Percentiles rank a stretch among this genome's conserved stretches.
Conservation (phyloP, 179 eudicot species). For the Spinacia oleracea region DNA sequence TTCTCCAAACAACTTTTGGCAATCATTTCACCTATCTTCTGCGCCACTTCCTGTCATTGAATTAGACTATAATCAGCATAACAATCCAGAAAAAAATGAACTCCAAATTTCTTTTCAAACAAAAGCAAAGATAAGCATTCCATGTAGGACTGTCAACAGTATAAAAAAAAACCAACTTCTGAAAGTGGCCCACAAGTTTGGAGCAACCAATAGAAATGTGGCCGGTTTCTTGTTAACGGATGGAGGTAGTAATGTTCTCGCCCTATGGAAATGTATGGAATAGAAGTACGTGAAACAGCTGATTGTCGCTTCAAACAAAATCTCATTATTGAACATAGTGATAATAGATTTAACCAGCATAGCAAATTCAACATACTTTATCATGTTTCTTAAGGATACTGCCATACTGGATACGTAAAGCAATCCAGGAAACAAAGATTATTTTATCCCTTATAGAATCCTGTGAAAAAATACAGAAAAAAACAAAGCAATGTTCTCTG, state of each 20-base stretch:
- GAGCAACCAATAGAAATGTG: too few species aligned
- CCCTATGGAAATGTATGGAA: not conserved
- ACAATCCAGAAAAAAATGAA: not conserved
- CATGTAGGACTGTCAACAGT: not conserved
- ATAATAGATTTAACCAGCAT: not conserved
- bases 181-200: too few species aligned
- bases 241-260: not conserved
- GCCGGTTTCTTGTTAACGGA: too few species aligned
- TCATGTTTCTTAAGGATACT: not conserved
- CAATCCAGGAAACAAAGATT: not conserved
- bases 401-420: conserved; percentile 16
- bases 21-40: conserved; percentile 73
- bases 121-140: not conserved
- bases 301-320: not conserved
- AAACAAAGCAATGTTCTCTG: not conserved
- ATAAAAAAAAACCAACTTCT: not conserved
- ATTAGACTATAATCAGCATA: not conserved
- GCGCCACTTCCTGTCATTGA: conserved; percentile 70
- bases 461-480: not conserved
- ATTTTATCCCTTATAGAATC: not conserved
- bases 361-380: not conserved
- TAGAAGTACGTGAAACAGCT: too few species aligned
- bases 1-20: conserved; percentile 85
- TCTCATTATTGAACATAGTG: not conserved
- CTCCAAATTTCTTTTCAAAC: not conserved